Conservation (phyloP, 345 rosid species). For the Psidium guajava region DNA sequence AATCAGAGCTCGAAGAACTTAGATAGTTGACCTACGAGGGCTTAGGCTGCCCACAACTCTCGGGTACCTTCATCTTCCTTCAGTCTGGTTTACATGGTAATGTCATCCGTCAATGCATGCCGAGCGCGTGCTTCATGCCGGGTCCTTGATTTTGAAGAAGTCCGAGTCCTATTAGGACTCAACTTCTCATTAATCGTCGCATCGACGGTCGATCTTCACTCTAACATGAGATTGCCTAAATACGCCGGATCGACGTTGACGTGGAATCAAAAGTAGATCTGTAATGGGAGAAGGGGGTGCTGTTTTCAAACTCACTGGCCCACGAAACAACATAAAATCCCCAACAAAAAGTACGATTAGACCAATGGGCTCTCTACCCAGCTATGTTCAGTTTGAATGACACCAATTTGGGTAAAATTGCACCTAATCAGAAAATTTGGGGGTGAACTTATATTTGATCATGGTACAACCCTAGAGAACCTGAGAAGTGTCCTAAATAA, state of each 20-base stretch:
- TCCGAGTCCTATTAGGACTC: background rate
- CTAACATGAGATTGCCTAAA: background rate
- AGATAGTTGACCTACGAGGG: background rate
- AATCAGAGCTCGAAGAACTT: rapidly evolving
- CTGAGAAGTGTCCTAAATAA: background rate
- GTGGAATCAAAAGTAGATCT: background rate
- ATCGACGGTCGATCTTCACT: background rate
- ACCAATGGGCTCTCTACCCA: background rate
- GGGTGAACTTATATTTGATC: background rate
- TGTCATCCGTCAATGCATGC: background rate
- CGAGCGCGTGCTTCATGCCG: background rate
- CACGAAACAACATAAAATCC: background rate
- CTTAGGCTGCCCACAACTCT: background rate
- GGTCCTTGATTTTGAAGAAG: background rate
- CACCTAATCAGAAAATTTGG: background rate
- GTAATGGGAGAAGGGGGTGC: background rate
- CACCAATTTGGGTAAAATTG: background rate
- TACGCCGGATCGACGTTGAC: background rate
- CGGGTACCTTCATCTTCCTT: background rate
- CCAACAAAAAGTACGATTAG: background rate
- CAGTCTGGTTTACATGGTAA: background rate
- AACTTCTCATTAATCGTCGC: background rate
- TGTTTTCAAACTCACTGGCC: background rate
- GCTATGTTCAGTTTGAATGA: background rate
- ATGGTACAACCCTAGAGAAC: background rate